phyloP scores from a whole-genome alignment of 805 yeast genomes.

The Hanseniaspora mollemarum region DNA sequence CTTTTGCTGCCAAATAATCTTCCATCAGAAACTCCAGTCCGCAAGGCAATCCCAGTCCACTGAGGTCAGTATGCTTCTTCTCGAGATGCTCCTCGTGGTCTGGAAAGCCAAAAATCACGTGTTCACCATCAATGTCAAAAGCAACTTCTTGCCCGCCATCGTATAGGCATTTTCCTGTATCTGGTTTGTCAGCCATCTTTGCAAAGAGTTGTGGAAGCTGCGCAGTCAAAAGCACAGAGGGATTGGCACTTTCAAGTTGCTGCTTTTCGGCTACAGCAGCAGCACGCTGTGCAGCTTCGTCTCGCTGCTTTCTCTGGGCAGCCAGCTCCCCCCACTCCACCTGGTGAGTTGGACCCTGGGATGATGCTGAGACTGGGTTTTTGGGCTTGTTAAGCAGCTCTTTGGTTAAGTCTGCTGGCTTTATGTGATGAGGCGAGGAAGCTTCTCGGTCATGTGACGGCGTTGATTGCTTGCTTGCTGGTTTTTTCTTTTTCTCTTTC shows the following conservation, averaged over 20 bases:
- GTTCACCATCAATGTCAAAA: not conserved
- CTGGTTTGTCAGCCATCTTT: no score
- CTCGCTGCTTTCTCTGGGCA: constrained; percentile 8
- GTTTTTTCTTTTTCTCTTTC: not conserved
- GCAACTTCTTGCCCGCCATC: not conserved
- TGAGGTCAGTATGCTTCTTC: not conserved
- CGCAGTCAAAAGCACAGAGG: constrained; percentile 2
- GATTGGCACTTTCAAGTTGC: not conserved
- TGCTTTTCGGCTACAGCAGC: not conserved
- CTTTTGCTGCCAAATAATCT: not conserved
- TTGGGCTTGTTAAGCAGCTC: constrained; percentile 19
- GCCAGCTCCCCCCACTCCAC: constrained; percentile 14
- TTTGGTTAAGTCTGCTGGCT: constrained; percentile 22
- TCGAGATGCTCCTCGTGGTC: no score
- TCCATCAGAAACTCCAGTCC: not conserved
- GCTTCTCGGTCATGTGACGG: not conserved
- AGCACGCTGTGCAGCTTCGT: constrained; percentile 1
- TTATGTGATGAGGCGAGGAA: constrained; percentile 16
- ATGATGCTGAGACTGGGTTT: constrained; percentile 14
- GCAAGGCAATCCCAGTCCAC: not conserved
- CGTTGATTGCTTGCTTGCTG: not conserved
- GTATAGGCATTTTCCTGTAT: no score
- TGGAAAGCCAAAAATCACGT: not conserved
- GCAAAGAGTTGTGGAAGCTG: no score
- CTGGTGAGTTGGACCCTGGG: not conserved